Base-by-base conservation (phyloP, 345 rosid species). In the Sisymbrium altissimum region DNA sequence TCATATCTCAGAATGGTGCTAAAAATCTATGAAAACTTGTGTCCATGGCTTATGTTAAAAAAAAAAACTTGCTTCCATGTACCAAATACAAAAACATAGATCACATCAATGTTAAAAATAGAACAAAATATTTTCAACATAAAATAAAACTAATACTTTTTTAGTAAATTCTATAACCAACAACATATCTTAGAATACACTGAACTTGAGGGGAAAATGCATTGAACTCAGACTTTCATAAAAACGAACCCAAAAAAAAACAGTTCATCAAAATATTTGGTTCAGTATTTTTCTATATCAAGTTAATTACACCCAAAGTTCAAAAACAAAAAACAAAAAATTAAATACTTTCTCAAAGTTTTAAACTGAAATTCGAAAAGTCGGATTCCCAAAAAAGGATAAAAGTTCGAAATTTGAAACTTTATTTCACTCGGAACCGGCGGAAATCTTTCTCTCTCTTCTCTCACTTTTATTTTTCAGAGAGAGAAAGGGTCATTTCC, bases 391-490 rank as follows among this genome's bases (percentile, higher is more conserved):
- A 41, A 27, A 35, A 9, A 9, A 0, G 15, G 5, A 5, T 27
- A 55, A 35, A 48, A 40, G 29, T 45, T 30, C 6, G 64, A 41
- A 75, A 60, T 30, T 60, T 48, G 63, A 57, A 56, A 56, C 8
- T 11, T 48, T 41, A 54, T 43, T 33, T 0, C 36, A 61, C 25
- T 9, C 2, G 53, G 70, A 68, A 75, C 65, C 61, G 61, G 44
- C 75, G 17, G 29, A 59, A 68, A 52, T 44, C 43, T 15, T 53
- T 7, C 13, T n/a, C n/a, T n/a, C n/a, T n/a, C n/a, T n/a, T n/a
- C n/a, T n/a, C n/a, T n/a, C n/a, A n/a, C n/a, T n/a, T n/a, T n/a
- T n/a, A n/a, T n/a, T n/a, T n/a, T n/a, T n/a, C n/a, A n/a, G n/a
- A n/a, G n/a, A n/a, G n/a, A n/a, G n/a, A n/a, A n/a, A n/a, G n/a